Conservation (phyloP, 768 basidiomycete species). For the Sarcomyxa edulis region DNA sequence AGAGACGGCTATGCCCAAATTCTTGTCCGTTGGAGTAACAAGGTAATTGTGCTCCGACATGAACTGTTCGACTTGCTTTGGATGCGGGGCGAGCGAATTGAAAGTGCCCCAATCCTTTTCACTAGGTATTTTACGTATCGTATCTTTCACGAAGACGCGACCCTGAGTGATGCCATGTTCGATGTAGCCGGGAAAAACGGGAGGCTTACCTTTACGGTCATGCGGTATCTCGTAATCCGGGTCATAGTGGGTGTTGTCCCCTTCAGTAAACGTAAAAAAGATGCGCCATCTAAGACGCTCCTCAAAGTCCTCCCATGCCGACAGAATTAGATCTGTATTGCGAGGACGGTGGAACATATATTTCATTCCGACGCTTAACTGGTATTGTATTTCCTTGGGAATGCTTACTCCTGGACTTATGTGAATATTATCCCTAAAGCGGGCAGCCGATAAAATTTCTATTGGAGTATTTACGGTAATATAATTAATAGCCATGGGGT, state of each 20-base stretch:
- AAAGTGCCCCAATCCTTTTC: slow-evolving; percentile 1
- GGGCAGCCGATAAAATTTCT: slow-evolving; percentile 9
- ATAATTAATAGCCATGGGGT: slow-evolving; percentile 7
- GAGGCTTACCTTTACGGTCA: slow-evolving; percentile 2
- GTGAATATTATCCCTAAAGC: slow-evolving; percentile 8
- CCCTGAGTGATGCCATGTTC: slow-evolving; percentile 9
- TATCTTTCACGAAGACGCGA: background rate
- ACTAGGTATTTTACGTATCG: background rate
- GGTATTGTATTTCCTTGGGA: slow-evolving; percentile 9
- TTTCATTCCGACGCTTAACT: slow-evolving; percentile 13
- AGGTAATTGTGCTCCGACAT: slow-evolving; percentile 15
- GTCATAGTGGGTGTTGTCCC: slow-evolving; percentile 10
- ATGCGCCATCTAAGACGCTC: slow-evolving; percentile 12
- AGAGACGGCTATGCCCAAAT: slow-evolving; percentile 17
- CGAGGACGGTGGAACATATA: slow-evolving; percentile 12
- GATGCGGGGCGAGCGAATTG: slow-evolving; percentile 6
- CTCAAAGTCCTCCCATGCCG: slow-evolving; percentile 15
- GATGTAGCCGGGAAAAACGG: slow-evolving; percentile 15
- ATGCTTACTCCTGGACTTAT: slow-evolving; percentile 9
- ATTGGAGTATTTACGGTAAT: slow-evolving; percentile 11
- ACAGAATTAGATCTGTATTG: slow-evolving; percentile 4
- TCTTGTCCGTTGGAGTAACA: slow-evolving; percentile 20
- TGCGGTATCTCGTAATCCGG: slow-evolving; percentile 17
- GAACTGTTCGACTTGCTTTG: slow-evolving; percentile 10
- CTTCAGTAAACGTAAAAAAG: slow-evolving; percentile 4